Evolutionary conservation across 495 filamentous ascomycete species (phyloP).

Genomic region (Geopyxis carbonaria): DNA sequence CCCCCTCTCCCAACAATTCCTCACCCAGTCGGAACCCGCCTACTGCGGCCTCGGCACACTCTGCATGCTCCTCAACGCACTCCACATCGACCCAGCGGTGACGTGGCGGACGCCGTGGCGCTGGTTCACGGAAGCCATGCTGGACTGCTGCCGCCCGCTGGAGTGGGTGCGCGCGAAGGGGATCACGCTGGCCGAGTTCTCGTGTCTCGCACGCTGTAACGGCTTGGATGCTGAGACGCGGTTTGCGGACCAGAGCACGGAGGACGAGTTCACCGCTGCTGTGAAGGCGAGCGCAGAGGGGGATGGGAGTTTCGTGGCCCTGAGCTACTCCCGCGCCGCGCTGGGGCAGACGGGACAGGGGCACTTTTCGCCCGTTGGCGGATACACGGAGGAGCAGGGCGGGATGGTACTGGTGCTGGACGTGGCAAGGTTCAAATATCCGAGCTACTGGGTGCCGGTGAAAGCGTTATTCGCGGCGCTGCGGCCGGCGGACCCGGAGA

Average conservation of each 20-base stretch:
- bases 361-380: constrained; percentile 24
- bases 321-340: constrained; percentile 21
- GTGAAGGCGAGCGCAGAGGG: no score
- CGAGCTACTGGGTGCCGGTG: constrained; percentile 24
- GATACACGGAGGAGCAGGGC: constrained; percentile 18
- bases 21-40: no score
- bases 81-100: constrained; percentile 20
- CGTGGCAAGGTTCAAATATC: constrained; percentile 24
- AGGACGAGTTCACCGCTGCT: no score
- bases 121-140: constrained; percentile 24
- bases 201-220: constrained; percentile 22
- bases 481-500: constrained; percentile 15
- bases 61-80: constrained; percentile 24
- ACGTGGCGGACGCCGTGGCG: constrained; percentile 24
- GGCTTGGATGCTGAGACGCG: constrained; percentile 20
- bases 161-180: constrained; percentile 17
- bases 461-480: constrained; percentile 15
- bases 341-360: constrained; percentile 22
- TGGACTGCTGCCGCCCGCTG: constrained; percentile 23
- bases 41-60: constrained; percentile 23
- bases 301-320: constrained; percentile 20
- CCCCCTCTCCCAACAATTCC: constrained; percentile 22
- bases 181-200: constrained; percentile 23
- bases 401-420: constrained; percentile 23
- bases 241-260: constrained; percentile 20